Evolutionary conservation across 2,329 filamentous ascomycete genomes (phyloP), one percentile per base, ranked within the genome.

Genomic region (Colletotrichum costaricense): DNA sequence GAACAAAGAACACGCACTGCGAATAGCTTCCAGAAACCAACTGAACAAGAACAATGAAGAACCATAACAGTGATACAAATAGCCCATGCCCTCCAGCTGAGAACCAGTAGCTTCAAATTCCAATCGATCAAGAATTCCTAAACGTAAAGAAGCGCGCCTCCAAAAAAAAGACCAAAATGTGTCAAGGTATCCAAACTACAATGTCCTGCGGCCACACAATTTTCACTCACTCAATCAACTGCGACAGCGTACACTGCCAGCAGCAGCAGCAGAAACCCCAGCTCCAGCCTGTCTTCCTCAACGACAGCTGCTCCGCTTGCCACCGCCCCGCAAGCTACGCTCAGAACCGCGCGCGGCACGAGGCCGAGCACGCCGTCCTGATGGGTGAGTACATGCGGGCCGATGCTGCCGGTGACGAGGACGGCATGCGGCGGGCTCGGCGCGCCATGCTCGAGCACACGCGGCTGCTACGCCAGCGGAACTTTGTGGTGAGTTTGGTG

Each of bases 241-340:
- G 64, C 54, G 77, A 75, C 59, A 42, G 46, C n/a, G 55, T 35
- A 4, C n/a, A 49, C 9, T 63, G 73, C 69, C n/a, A 76, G 65
- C 33, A 22, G 63, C 24, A 49, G 63, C 24, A 49, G 56, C 0
- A 12, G 24, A 3, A 26, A 26, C 26, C 26, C 3, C 33, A 63
- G 54, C 8, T 42, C 55, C 22, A 70, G 65, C 6, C 72, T 75
- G 38, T 71, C 14, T 78, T 78, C 67, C 64, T 84, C 56, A 71
- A 79, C 55, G 82, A 83, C 74, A 82, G 80, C n/a, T 85, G 83
- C 76, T 79, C 82, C 8, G 63, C 74, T 6, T 85, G 83, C 73
- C 82, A 84, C 63, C 78, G 80, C 0, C 77, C 77, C 1, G 77
- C 78, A 57, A 70, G 69, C 24, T 75, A 74, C 12, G 68, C 63